phyloP scores from a whole-genome alignment of 371 early-diverging fungal genomes.

The Mucor circinelloides region DNA sequence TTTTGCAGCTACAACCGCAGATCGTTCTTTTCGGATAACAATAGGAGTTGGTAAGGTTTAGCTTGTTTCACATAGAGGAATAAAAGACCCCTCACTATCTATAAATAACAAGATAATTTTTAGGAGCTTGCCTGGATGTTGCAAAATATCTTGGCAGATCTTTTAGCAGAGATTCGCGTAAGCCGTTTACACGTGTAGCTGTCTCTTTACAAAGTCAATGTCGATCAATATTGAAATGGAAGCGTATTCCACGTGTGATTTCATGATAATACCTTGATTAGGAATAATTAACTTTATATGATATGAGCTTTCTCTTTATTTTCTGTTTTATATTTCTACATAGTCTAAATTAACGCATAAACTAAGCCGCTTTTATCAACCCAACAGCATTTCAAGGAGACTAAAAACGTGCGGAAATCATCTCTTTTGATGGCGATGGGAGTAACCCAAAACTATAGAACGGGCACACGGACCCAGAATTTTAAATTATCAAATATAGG shows the following conservation, averaged over 20 bases:
- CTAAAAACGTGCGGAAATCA: not conserved
- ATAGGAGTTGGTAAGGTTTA: not conserved
- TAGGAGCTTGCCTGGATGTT: not conserved
- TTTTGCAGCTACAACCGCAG: not conserved
- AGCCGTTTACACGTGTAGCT: not conserved
- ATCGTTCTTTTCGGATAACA: not conserved
- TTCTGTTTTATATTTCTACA: not conserved
- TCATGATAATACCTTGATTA: not conserved
- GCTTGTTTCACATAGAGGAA: not conserved
- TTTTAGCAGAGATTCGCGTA: not conserved
- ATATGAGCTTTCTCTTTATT: not conserved
- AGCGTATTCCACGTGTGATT: not conserved
- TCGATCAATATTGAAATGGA: not conserved
- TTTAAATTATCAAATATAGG: not conserved
- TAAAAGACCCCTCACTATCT: not conserved
- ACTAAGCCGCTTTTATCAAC: not conserved
- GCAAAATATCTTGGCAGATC: not conserved
- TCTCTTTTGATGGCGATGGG: not conserved
- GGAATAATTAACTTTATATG: not conserved
- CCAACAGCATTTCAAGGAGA: not conserved
- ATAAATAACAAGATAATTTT: not conserved
- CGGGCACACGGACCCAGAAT: not conserved
- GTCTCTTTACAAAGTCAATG: not conserved
- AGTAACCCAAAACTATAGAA: not conserved
- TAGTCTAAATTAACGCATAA: not conserved